Evolutionary conservation across 257 asterid genomes (phyloP), one percentile per base, ranked within the genome.

Genomic region (Solanum acaule): DNA sequence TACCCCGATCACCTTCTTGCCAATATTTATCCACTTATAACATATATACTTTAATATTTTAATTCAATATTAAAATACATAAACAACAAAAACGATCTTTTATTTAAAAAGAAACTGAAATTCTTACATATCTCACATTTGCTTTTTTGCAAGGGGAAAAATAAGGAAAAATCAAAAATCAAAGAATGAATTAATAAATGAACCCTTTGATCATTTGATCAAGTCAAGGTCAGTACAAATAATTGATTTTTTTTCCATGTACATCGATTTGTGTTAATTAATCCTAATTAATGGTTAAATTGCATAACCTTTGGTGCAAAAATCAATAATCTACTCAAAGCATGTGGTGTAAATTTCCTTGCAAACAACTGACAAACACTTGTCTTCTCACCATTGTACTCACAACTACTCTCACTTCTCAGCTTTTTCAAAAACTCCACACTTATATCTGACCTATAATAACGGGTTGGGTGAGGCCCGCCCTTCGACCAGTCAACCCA

Each of bases 401-500:
- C 94, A 49, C 99, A 97, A 11, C 34, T 42, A 4, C 83, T 40
- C 14, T 94, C 95, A 35, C 83, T 86, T 88, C 97, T 93, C 90
- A 97, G 25, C 86, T 18, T 91, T 91, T 92, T 92, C 92, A 97
- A 83, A 59, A 91, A 89, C 90, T 89, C 94, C 29, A 83, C 88
- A 2, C 92, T 90, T 7, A 97, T 87, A 38, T 92, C 89, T 6
- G 93, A 86, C 88, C 98, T 88, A 2, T 88, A 71, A 56, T 87
- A 96, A 75, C 90, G 91, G 27, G 92, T 44, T 1, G 99, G 98
- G 85, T 97, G 99, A 23, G 98, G 96, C 82, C 98, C 98, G 8
- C 98, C 98, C 59, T 90, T 91, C 10, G 98, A 92, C 99, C 98
- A 97, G 84, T 97, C 96, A 2, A 94, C 99, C 94, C 93, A 93